Conservation (phyloP, 2,329 filamentous ascomycete genomes). For the Clarireedia monteithiana region DNA sequence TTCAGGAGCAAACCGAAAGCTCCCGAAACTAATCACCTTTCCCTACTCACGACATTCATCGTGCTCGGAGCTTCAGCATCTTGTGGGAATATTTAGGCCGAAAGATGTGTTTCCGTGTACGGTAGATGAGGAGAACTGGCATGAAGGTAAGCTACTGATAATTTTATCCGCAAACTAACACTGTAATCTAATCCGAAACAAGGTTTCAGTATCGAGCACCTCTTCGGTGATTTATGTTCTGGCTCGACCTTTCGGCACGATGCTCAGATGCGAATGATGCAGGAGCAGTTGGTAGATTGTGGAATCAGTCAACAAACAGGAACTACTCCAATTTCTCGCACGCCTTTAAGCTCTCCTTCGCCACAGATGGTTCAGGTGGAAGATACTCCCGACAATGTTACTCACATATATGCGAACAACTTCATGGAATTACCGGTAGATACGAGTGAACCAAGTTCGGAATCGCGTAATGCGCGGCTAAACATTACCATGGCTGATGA, state of each 20-base stretch:
- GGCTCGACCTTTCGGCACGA: slow-evolving; percentile 58
- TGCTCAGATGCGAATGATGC: slow-evolving; percentile 40
- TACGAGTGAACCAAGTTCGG: background rate
- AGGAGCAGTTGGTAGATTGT: background rate
- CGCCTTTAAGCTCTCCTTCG: background rate
- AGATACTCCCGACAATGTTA: background rate
- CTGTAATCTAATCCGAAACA: background rate
- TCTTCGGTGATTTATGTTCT: slow-evolving; percentile 68
- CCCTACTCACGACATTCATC: slow-evolving; percentile 89
- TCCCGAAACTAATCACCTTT: slow-evolving; percentile 45
- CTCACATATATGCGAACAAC: background rate
- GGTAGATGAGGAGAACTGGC: slow-evolving; percentile 57
- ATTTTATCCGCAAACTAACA: background rate
- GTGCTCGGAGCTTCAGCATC: slow-evolving; percentile 65
- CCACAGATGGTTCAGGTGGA: background rate
- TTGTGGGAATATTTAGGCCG: slow-evolving; percentile 62
- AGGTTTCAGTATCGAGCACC: slow-evolving; percentile 51
- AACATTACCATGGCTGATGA: slow-evolving; percentile 13
- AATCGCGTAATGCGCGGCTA: slow-evolving; percentile 13
- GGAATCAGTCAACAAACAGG: background rate
- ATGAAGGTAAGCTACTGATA: slow-evolving; percentile 30
- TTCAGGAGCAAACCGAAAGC: background rate
- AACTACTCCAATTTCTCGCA: background rate
- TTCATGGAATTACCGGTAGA: background rate
- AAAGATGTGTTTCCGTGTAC: slow-evolving; percentile 80